Conservation (phyloP, 441 rosid species). For the Metrosideros polymorpha region DNA sequence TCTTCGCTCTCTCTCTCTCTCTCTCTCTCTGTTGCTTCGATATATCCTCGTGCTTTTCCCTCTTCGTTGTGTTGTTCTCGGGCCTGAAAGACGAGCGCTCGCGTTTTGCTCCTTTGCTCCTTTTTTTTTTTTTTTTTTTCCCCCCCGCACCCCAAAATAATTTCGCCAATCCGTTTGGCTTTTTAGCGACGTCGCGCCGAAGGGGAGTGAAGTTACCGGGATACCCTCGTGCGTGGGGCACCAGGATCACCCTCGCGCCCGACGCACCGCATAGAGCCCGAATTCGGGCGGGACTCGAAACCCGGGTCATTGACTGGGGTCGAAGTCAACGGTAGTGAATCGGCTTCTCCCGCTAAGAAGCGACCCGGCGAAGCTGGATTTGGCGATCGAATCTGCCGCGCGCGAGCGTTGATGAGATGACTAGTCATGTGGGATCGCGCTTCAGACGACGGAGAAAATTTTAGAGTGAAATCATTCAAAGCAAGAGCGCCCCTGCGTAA, state of each 20-base stretch:
- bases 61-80: constrained; percentile 13
- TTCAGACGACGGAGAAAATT: neutral
- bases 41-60: constrained; percentile 12
- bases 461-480: fast-evolving
- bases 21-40: constrained; percentile 5
- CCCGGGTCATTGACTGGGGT: neutral
- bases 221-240: neutral
- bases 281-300: neutral
- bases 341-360: neutral
- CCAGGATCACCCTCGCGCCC: neutral
- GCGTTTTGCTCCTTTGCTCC: constrained; percentile 1
- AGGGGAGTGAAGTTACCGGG: neutral
- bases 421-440: neutral
- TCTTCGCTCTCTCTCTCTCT: constrained; percentile 7
- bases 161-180: too few relatives aligned
- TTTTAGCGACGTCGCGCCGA: neutral
- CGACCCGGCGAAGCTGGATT: too few relatives aligned
- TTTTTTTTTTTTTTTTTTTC: neutral
- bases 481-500: neutral
- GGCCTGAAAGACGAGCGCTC: constrained; percentile 35
- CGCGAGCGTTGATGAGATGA: neutral
- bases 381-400: fast-evolving
- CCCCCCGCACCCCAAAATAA: neutral
- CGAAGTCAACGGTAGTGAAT: neutral
- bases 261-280: neutral